These are phyloP conservation scores for Filosporella fistucella DNA, from an alignment of 495 filamentous ascomycete species.

Conservation along the genomic window DNA sequence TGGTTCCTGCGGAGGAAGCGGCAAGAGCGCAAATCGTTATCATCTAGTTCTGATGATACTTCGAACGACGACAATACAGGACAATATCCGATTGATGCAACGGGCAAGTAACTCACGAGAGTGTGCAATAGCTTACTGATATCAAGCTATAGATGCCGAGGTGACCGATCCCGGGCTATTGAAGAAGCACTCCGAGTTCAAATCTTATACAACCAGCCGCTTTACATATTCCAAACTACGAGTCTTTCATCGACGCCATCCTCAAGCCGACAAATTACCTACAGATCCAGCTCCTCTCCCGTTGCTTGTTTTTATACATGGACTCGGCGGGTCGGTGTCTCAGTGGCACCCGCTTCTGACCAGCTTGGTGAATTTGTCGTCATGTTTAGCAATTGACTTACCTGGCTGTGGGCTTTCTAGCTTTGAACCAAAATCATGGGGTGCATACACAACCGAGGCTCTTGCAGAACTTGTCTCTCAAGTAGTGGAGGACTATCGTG, in stretches of 20 bases:
- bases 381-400: conserved; percentile 87
- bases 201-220: conserved; percentile 63
- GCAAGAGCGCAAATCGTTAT: conserved; percentile 9
- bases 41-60: conserved; percentile 3
- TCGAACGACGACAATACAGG: not conserved
- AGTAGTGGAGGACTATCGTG: conserved; percentile 68
- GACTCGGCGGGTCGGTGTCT: conserved; percentile 81
- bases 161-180: conserved; percentile 70
- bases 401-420: conserved; percentile 81
- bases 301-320: conserved; percentile 85
- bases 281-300: conserved; percentile 68
- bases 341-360: conserved; percentile 83
- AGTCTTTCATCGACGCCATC: conserved; percentile 78
- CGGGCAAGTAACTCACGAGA: conserved; percentile 7
- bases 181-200: conserved; percentile 67
- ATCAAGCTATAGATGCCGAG: conserved; percentile 22
- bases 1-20: conserved; percentile 12
- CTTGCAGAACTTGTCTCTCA: conserved; percentile 68
- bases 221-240: conserved; percentile 74
- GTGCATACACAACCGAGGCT: conserved; percentile 73
- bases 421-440: conserved; percentile 66
- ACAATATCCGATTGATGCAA: conserved; percentile 4
- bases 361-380: conserved; percentile 75
- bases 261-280: conserved; percentile 73
- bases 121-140: not conserved